Evolutionary conservation across 2,329 filamentous ascomycete species (phyloP), one percentile per base, ranked within the genome.

Genomic region (Colletotrichum sp.): DNA sequence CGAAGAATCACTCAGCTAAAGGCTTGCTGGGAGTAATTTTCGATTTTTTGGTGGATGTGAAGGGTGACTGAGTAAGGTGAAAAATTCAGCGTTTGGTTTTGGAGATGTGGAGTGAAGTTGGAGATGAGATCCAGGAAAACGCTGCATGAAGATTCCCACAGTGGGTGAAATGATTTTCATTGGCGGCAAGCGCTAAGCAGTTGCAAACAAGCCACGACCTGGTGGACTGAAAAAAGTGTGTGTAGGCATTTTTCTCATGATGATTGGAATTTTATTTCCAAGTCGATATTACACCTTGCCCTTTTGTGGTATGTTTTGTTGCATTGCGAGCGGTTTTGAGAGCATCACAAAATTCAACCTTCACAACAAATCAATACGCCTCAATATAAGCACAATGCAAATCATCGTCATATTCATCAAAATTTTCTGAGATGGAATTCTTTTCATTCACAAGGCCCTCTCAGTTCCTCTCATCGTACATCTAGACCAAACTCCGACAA

Each of bases 101-200:
- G 70, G 70, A 62, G 28, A 65, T 60, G 73, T 76, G 73, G 73
- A 76, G 73, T 73, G 73, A 73, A 32, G 66, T 64, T 73, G 70
- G 73, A 68, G 56, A 38, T 65, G 73, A 30, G 48, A 64, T 71
- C 62, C 62, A 72, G 62, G 62, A 67, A 67, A 67, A 21, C 70
- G 34, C 32, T 48, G 70, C 73, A 76, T 73, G 34, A 73, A 55
- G 48, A 69, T 69, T 43, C 65, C 73, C 73, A 76, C 73, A 58
- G 43, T 58, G 8, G n/a, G 30, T 58, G 56, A 58, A 48, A 60
- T n/a, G 16, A 56, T 56, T 69, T 48, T 75, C 55, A 68, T 73
- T 68, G 58, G 56, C 28, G 62, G 67, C 66, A 18, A 18, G n/a
- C 48, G 48, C 28, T 64, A 38, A 52, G 6, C 2, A 21, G 0